These are phyloP conservation scores for Aspergillus sp. DNA, from an alignment of 2,329 filamentous ascomycete genomes.

Conservation along the genomic window DNA sequence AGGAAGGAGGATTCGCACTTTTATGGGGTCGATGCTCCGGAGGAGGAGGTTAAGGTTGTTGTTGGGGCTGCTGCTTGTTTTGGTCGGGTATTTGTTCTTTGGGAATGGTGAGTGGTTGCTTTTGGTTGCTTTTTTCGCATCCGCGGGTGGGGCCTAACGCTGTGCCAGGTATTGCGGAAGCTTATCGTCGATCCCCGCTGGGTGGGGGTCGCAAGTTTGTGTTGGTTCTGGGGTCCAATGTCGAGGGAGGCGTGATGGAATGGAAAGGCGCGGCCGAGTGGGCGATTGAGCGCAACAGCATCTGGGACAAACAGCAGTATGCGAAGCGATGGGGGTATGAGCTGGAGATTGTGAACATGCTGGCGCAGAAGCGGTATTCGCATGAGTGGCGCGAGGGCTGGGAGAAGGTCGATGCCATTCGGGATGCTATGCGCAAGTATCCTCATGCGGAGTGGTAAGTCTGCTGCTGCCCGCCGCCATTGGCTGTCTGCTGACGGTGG, in stretches of 20 bases:
- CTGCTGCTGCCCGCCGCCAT: background rate
- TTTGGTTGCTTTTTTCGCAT: conserved; percentile 3
- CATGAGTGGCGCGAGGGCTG: conserved; percentile 99
- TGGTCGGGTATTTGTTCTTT: conserved; percentile 58
- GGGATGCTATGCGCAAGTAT: conserved; percentile 83
- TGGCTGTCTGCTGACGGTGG: conserved; percentile 6
- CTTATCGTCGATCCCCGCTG: conserved; percentile 63
- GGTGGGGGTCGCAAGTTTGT: conserved; percentile 88
- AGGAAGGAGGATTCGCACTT: conserved; percentile 17
- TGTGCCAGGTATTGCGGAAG: conserved; percentile 47
- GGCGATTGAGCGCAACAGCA: conserved; percentile 94
- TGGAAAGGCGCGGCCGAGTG: conserved; percentile 97
- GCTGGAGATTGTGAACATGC: conserved; percentile 94
- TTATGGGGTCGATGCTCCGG: conserved; percentile 45
- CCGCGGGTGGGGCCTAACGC: conserved; percentile 10
- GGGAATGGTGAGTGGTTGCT: conserved; percentile 56
- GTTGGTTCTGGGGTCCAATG: conserved; percentile 84
- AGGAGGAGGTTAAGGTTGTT: conserved; percentile 57
- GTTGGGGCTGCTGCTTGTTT: conserved; percentile 50
- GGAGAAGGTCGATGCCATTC: conserved; percentile 95
- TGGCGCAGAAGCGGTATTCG: conserved; percentile 94
- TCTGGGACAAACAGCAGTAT: conserved; percentile 90
- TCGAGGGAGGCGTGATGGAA: conserved; percentile 96
- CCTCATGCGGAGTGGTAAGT: conserved; percentile 90
- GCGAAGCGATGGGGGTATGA: conserved; percentile 84